Percentiles rank a stretch among this genome's conserved stretches.
These are phyloP conservation scores for Phialemonium atrogriseum DNA, from an alignment of 2,329 filamentous ascomycete species.

Conservation along the genomic window DNA sequence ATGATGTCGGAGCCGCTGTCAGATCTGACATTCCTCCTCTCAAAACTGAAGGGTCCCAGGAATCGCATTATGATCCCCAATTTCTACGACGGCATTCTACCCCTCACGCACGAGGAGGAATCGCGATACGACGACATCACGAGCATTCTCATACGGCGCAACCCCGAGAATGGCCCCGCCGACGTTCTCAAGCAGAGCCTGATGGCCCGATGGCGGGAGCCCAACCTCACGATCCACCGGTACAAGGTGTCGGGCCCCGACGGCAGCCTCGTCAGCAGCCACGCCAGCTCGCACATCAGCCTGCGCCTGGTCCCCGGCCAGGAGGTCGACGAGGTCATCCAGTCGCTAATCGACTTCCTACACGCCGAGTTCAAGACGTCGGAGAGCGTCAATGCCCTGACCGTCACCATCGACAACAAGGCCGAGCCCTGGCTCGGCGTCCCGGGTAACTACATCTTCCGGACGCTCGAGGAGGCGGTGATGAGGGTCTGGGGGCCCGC, in stretches of 20 bases:
- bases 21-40: slow-evolving; percentile 76
- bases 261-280: slow-evolving; percentile 82
- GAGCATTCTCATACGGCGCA: slow-evolving; percentile 63
- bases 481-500: slow-evolving; percentile 71
- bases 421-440: slow-evolving; percentile 96
- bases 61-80: slow-evolving; percentile 78
- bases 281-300: slow-evolving; percentile 82
- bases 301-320: slow-evolving; percentile 91
- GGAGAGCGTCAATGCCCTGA: slow-evolving; percentile 72
- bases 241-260: slow-evolving; percentile 91
- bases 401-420: slow-evolving; percentile 79
- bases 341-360: slow-evolving; percentile 59
- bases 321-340: slow-evolving; percentile 69
- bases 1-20: slow-evolving; percentile 87
- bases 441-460: slow-evolving; percentile 82
- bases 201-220: slow-evolving; percentile 92
- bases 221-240: slow-evolving; percentile 86
- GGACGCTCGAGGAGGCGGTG: slow-evolving; percentile 77
- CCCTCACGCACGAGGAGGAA: slow-evolving; percentile 67
- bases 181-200: slow-evolving; percentile 72
- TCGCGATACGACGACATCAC: slow-evolving; percentile 79
- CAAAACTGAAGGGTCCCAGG: slow-evolving; percentile 70
- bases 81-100: slow-evolving; percentile 80
- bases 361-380: slow-evolving; percentile 63
- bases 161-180: slow-evolving; percentile 50